Percentiles rank a stretch among this genome's conserved stretches.
These are phyloP conservation scores for Phytophthora aleatoria DNA, from an alignment of 352 stramenopile genomes.

Conservation along the genomic window DNA sequence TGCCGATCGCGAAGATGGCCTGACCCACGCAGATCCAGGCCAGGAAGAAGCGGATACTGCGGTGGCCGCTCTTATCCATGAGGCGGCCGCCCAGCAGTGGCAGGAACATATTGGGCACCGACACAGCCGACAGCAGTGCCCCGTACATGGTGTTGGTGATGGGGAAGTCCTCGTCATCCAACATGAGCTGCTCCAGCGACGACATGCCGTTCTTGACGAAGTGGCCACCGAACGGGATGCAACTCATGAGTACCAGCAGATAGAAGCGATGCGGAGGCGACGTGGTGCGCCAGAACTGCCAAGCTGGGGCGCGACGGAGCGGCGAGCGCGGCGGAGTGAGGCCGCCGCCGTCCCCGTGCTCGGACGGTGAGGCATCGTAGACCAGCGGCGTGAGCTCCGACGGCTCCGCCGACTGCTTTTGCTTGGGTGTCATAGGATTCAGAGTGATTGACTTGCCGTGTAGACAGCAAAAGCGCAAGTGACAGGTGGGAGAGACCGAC, in stretches of 20 bases:
- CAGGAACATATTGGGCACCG: slow-evolving; percentile 85
- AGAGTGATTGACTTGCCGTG: not conserved
- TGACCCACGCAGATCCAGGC: slow-evolving; percentile 84
- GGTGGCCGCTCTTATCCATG: slow-evolving; percentile 79
- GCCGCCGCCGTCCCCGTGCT: slow-evolving; percentile 13
- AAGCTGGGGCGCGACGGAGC: slow-evolving; percentile 47
- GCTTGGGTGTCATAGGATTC: slow-evolving; percentile 30
- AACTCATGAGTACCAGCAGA: slow-evolving; percentile 84
- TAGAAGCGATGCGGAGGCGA: slow-evolving; percentile 77
- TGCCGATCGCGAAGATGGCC: slow-evolving; percentile 77
- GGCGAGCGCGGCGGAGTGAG: slow-evolving; percentile 28
- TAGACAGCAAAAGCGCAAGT: slow-evolving; percentile 19
- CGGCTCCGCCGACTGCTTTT: slow-evolving; percentile 25
- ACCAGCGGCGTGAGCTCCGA: slow-evolving; percentile 46
- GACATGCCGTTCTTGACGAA: slow-evolving; percentile 91
- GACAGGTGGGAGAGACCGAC: slow-evolving; percentile 16
- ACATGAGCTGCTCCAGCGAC: slow-evolving; percentile 80
- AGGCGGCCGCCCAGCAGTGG: slow-evolving; percentile 77
- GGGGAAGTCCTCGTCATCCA: slow-evolving; percentile 73
- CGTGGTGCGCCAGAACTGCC: slow-evolving; percentile 77
- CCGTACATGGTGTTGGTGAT: slow-evolving; percentile 89
- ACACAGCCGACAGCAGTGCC: slow-evolving; percentile 78
- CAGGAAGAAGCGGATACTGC: slow-evolving; percentile 82
- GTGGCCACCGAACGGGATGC: slow-evolving; percentile 84
- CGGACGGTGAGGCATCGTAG: slow-evolving; percentile 1